phyloP scores from a whole-genome alignment of 768 basidiomycete species.

The Naematelia aurantialba region DNA sequence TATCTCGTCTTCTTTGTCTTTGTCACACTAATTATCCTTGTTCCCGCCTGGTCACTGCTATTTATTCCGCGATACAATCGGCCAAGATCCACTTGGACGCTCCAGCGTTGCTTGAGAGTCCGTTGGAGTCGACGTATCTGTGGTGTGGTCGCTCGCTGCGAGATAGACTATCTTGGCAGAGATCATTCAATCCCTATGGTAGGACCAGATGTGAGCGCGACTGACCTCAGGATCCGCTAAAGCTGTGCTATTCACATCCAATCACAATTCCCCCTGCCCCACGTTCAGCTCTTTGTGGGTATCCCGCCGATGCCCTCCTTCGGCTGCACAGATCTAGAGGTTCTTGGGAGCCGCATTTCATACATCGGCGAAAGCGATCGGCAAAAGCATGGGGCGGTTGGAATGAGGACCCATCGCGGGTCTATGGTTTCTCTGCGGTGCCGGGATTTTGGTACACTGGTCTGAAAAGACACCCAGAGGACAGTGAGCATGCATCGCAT shows the following conservation, averaged over 20 bases:
- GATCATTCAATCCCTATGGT: constrained; percentile 28
- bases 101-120: constrained; percentile 34
- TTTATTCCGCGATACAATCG: constrained; percentile 23
- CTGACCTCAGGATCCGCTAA: constrained; percentile 19
- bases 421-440: constrained; percentile 30
- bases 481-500: constrained; percentile 12
- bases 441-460: constrained; percentile 43
- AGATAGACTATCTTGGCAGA: constrained; percentile 40
- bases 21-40: constrained; percentile 21
- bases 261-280: constrained; percentile 34
- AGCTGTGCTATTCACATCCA: constrained; percentile 32
- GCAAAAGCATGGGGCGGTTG: constrained; percentile 24
- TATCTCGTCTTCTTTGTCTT: constrained; percentile 31
- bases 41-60: constrained; percentile 33
- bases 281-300: constrained; percentile 21
- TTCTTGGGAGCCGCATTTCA: constrained; percentile 27
- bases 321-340: constrained; percentile 25
- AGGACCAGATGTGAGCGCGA: background rate
- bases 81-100: constrained; percentile 29
- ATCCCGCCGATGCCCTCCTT: constrained; percentile 22
- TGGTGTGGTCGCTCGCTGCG: constrained; percentile 35
- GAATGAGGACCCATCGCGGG: constrained; percentile 15
- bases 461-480: constrained; percentile 21
- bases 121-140: constrained; percentile 30
- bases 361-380: constrained; percentile 19